A percentile compares a stretch with the other conserved stretches of the same genome.
Evolutionary conservation across 768 basidiomycete genomes (phyloP).

Genomic region (Boletus eberwhitei): DNA sequence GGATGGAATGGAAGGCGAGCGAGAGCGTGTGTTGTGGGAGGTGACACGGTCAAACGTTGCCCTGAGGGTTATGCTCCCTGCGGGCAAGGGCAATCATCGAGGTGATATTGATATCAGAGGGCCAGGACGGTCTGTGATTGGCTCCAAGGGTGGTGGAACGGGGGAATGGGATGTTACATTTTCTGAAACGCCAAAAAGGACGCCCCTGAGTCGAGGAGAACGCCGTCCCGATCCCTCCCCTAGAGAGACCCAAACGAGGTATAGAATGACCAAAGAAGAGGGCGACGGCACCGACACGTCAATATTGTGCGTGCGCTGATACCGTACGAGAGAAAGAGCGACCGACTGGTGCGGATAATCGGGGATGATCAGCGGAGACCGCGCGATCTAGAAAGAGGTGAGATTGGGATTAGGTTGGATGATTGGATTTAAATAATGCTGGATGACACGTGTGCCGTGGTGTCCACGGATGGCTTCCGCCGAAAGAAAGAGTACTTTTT

Average conservation of each 20-base stretch:
- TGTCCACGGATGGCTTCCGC: no score
- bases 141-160: slow-evolving; percentile 12
- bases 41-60: no score
- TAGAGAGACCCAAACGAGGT: background rate
- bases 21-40: slow-evolving; percentile 1
- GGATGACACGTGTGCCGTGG: slow-evolving; percentile 29
- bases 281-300: slow-evolving; percentile 24
- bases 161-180: slow-evolving; percentile 10
- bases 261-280: slow-evolving; percentile 3
- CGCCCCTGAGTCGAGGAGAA: slow-evolving; percentile 4
- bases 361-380: slow-evolving; percentile 19
- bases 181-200: slow-evolving; percentile 2
- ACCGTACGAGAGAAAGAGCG: no score
- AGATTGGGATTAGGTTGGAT: slow-evolving; percentile 25
- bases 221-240: slow-evolving; percentile 15
- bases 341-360: slow-evolving; percentile 20
- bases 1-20: slow-evolving; percentile 11
- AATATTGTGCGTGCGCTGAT: no score
- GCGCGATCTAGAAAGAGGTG: slow-evolving; percentile 20
- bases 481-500: no score
- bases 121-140: slow-evolving; percentile 4
- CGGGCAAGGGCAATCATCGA: slow-evolving; percentile 3
- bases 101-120: background rate
- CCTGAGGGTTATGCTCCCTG: no score
- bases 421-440: slow-evolving; percentile 15